These are phyloP conservation scores for Leishmania amazonensis DNA, from an alignment of 208 protist species.

Conservation along the genomic window DNA sequence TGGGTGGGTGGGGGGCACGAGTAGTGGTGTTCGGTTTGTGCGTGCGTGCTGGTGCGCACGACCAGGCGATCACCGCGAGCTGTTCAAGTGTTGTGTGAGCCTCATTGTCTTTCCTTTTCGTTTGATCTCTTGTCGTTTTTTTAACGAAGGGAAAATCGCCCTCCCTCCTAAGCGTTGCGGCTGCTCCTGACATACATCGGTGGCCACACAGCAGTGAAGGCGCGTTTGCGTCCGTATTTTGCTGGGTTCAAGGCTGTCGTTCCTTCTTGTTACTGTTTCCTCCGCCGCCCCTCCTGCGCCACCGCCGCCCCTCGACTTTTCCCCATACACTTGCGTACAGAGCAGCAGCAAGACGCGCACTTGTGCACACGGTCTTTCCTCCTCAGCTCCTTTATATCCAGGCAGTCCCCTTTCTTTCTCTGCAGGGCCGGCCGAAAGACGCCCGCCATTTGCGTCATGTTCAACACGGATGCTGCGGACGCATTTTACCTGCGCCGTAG, in stretches of 20 bases:
- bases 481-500: conserved; percentile 28
- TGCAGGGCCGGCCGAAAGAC: not conserved
- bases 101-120: not conserved
- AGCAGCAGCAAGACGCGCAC: not conserved
- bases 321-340: not conserved
- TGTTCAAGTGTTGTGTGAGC: not conserved
- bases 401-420: not conserved
- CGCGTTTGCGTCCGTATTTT: not conserved
- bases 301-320: not conserved
- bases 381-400: not conserved
- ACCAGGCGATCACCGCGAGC: not conserved
- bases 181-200: not conserved
- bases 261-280: too few species aligned
- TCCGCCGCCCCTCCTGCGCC: not conserved
- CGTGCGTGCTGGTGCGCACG: not conserved
- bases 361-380: not conserved
- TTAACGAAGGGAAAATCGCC: too few species aligned
- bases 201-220: not conserved
- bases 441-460: conserved; percentile 12
- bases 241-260: not conserved
- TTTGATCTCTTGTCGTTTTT: not conserved
- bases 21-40: not conserved
- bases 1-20: not conserved
- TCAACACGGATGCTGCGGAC: conserved; percentile 36
- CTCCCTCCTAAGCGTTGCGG: not conserved